A percentile compares a stretch with the other conserved stretches of the same genome.
These are phyloP conservation scores for Claviceps quebecensis DNA, from an alignment of 2,329 filamentous ascomycete genomes.

Conservation along the genomic window DNA sequence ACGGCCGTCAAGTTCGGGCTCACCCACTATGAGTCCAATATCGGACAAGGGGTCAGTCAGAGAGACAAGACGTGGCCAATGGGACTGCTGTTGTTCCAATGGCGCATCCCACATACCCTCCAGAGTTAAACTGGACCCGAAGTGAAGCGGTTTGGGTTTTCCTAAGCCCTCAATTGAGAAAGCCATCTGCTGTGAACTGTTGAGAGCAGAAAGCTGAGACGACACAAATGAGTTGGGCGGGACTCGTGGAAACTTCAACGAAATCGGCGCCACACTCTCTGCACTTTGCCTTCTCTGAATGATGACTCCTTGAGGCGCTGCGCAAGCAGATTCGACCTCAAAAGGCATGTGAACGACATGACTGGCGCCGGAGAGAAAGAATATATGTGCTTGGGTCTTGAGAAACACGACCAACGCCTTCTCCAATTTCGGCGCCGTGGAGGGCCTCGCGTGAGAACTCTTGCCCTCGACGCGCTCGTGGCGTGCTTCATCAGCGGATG, in stretches of 20 bases:
- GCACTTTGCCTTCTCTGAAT: constrained; percentile 63
- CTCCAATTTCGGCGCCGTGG: constrained; percentile 23
- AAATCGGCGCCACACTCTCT: constrained; percentile 34
- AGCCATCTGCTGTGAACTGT: constrained; percentile 34
- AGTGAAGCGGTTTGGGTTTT: constrained; percentile 38
- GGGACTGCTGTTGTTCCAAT: constrained; percentile 37
- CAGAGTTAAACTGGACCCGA: constrained; percentile 37
- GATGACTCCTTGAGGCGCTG: constrained; percentile 69
- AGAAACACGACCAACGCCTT: constrained; percentile 80
- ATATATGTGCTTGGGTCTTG: constrained; percentile 84
- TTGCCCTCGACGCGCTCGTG: constrained; percentile 1
- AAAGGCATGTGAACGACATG: constrained; percentile 91
- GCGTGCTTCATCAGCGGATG: constrained; percentile 26
- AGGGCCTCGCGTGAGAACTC: constrained; percentile 4
- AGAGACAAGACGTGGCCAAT: constrained; percentile 65
- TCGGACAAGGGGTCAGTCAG: constrained; percentile 78
- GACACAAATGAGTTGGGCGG: constrained; percentile 76
- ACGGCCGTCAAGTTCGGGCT: constrained; percentile 27
- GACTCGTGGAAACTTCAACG: constrained; percentile 44
- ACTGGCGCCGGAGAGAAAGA: constrained; percentile 75
- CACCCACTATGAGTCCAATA: constrained; percentile 64
- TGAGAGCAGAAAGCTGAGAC: constrained; percentile 44
- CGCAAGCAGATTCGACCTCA: constrained; percentile 76
- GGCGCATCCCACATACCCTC: constrained; percentile 45
- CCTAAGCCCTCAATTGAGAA: constrained; percentile 45